Base-by-base conservation (phyloP, 371 early-diverging fungal genomes). In the Rhizomucor pusillus region DNA sequence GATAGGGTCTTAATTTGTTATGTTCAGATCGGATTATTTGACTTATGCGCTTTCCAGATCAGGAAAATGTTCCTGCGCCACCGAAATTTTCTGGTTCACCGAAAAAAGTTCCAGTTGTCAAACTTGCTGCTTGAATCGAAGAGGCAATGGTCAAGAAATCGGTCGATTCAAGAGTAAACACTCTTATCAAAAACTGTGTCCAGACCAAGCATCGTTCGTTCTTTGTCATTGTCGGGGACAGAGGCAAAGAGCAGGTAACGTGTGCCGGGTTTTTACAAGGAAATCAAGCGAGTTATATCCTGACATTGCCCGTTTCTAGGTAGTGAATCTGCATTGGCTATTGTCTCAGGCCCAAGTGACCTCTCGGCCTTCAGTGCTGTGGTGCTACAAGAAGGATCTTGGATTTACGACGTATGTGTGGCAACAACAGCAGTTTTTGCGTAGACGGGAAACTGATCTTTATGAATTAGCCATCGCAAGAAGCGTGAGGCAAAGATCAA, bases 311-410 rank as follows among this genome's bases (percentile, higher is more conserved):
- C n/a, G n/a, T 50, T 1, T 34, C 1, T 75, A 88, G 86, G 88
- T 97, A 47, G 96, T 96, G 41, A 95, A 97, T 60, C 80, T 98
- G 56, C 98, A 98, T 74, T 96, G 91, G 88, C 81, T 98, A 60
- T 79, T 97, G 19, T 90, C 95, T 14, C 97, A 98, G 78, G 91
- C 94, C 12, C 85, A 92, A 56, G 94, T 95, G 13, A 78, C 92
- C 3, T 81, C 90, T 9, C 80, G 96, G 12, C 98, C 99, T 16
- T 91, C 89, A 10, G 98, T 98, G 23, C 84, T 98, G 19, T 98
- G 99, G 99, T 97, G 98, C 70, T 98, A 98, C 81, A 97, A 98
- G 69, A 98, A 97, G 73, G 97, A 97, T 1, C 84, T 98, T 5
- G 95, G 95, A 7, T 97, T 97, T 65, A 92, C 84, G 46, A 89